A percentile compares a stretch with the other conserved stretches of the same genome.
Conservation (phyloP, 2,329 filamentous ascomycete genomes). For the Fusarium guadeloupense region DNA sequence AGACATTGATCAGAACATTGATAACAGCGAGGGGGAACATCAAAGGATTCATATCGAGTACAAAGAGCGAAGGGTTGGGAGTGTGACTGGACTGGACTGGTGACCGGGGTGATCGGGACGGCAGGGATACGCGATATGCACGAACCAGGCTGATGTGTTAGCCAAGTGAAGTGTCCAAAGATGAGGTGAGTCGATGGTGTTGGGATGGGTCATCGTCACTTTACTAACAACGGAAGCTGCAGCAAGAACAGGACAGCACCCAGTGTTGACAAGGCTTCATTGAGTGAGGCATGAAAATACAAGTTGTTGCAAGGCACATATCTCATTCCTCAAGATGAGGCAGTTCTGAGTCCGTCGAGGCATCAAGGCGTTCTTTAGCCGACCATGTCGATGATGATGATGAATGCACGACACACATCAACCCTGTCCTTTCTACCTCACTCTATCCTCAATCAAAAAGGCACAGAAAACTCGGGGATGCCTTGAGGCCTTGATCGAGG, state of each 20-base stretch:
- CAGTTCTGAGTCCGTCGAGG: neutral
- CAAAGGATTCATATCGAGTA: slow-evolving; percentile 24
- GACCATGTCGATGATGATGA: neutral
- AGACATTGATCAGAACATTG: slow-evolving; percentile 11
- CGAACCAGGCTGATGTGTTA: slow-evolving; percentile 40
- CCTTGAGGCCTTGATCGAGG: slow-evolving; percentile 27
- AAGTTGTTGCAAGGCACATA: slow-evolving; percentile 7
- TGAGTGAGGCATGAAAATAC: slow-evolving; percentile 19
- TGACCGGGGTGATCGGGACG: slow-evolving; percentile 30
- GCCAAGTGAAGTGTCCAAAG: slow-evolving; percentile 29
- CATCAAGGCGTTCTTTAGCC: neutral
- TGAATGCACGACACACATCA: slow-evolving; percentile 10
- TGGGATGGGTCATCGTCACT: slow-evolving; percentile 23
- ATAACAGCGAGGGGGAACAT: slow-evolving; percentile 14
- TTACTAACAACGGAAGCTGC: slow-evolving; percentile 6
- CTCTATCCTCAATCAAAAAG: slow-evolving; percentile 3
- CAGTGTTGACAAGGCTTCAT: slow-evolving; percentile 17
- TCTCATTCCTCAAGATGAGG: slow-evolving; percentile 5
- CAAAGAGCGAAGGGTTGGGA: slow-evolving; percentile 36
- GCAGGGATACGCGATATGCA: slow-evolving; percentile 44
- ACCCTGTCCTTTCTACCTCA: slow-evolving; percentile 15
- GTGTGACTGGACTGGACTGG: slow-evolving; percentile 22
- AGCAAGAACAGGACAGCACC: too few species aligned
- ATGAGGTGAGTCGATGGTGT: slow-evolving; percentile 34
- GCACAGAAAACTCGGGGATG: slow-evolving; percentile 16